These are phyloP conservation scores for Bruguiera hainesii DNA, from an alignment of 441 rosid genomes.

Conservation along the genomic window DNA sequence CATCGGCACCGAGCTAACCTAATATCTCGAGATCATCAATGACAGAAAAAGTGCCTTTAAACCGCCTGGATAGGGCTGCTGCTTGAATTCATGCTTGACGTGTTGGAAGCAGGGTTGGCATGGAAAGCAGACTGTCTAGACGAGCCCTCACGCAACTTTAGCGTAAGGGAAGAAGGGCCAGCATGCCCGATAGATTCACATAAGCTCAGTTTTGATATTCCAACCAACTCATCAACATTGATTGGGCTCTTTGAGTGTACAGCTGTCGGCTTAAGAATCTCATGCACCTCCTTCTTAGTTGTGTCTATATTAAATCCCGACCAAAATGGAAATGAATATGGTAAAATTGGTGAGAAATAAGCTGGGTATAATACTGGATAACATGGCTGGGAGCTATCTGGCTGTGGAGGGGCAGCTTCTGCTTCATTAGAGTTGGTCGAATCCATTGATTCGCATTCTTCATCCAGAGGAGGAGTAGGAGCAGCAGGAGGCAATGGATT, in stretches of 20 bases:
- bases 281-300: slow-evolving; percentile 54
- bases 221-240: slow-evolving; percentile 68
- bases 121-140: slow-evolving; percentile 83
- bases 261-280: slow-evolving; percentile 77
- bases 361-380: slow-evolving; percentile 71
- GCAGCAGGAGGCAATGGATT: slow-evolving; percentile 30
- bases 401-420: slow-evolving; percentile 44
- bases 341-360: slow-evolving; percentile 66
- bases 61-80: slow-evolving; percentile 66
- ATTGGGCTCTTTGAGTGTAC: slow-evolving; percentile 61
- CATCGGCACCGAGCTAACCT: slow-evolving; percentile 23
- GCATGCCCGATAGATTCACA: slow-evolving; percentile 39
- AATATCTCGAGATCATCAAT: slow-evolving; percentile 16
- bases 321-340: slow-evolving; percentile 65
- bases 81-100: slow-evolving; percentile 41
- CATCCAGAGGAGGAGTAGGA: slow-evolving; percentile 51
- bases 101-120: slow-evolving; percentile 42
- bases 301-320: slow-evolving; percentile 47
- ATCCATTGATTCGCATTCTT: slow-evolving; percentile 91
- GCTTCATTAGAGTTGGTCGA: slow-evolving; percentile 70
- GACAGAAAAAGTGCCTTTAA: slow-evolving; percentile 26
- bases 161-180: slow-evolving; percentile 52
- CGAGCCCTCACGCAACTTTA: slow-evolving; percentile 60
- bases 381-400: slow-evolving; percentile 42
- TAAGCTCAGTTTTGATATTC: slow-evolving; percentile 77